Evolutionary conservation across 139 green algal species (phyloP).

Genomic region (Chlorella sp.): DNA sequence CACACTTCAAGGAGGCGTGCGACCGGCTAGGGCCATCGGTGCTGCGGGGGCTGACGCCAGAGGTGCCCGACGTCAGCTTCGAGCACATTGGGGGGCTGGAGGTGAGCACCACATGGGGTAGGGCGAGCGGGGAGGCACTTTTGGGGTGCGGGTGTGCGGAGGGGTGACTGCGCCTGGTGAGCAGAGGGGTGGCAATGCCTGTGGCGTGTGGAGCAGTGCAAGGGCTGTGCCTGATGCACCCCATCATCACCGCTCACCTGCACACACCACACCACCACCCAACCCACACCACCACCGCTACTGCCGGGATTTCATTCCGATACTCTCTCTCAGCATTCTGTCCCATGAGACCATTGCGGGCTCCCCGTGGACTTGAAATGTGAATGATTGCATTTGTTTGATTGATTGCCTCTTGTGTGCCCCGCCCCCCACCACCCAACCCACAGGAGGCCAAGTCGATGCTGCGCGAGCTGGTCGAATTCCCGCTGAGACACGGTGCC

Average conservation of each 20-base stretch:
- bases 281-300: no score
- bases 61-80: slow-evolving; percentile 48
- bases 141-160: neutral
- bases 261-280: neutral
- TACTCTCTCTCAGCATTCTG: no score
- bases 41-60: slow-evolving; percentile 77
- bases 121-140: no score
- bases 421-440: neutral
- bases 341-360: no score
- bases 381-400: no score
- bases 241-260: no score
- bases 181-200: no score
- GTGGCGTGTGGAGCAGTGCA: neutral
- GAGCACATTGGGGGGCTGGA: slow-evolving; percentile 49
- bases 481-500: slow-evolving; percentile 27
- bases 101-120: slow-evolving; percentile 24
- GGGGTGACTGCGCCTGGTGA: neutral
- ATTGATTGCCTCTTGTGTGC: no score
- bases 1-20: slow-evolving; percentile 35
- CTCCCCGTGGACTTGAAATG: no score
- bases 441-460: slow-evolving; percentile 48
- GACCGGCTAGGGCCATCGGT: slow-evolving; percentile 37
- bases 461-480: slow-evolving; percentile 49
- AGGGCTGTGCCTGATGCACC: neutral
- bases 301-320: no score